Evolutionary conservation across 257 asterid genomes (phyloP).

Genomic region (Fraxinus quadrangulata): DNA sequence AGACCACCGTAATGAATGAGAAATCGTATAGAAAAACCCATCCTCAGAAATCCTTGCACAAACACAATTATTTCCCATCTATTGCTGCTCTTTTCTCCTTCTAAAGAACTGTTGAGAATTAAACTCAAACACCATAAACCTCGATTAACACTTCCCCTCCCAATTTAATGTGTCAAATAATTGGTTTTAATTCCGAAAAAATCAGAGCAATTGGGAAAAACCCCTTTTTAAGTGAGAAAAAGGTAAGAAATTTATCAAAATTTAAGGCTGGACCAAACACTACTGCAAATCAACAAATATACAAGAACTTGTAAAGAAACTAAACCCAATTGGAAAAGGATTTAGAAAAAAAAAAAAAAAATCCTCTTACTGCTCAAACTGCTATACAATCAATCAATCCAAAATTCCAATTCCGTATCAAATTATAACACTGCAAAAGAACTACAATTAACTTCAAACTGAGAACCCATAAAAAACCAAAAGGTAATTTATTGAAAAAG

Average conservation of each 20-base stretch:
- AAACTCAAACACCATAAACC: background rate
- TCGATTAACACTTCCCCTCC: slow-evolving; percentile 1
- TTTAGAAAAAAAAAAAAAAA: background rate
- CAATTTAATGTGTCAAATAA: background rate
- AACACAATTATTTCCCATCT: slow-evolving; percentile 45
- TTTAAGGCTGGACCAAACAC: too few species aligned
- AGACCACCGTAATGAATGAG: slow-evolving; percentile 27
- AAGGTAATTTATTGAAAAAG: background rate
- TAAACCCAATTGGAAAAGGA: background rate
- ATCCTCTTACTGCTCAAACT: background rate
- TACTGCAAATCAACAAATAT: background rate
- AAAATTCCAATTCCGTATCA: background rate
- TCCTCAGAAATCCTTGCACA: slow-evolving; percentile 26
- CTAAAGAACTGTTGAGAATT: too few species aligned
- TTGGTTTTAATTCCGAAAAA: background rate
- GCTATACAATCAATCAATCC: too few species aligned
- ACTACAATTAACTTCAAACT: too few species aligned
- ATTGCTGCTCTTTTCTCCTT: background rate
- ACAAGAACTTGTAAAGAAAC: background rate
- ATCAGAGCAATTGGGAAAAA: background rate
- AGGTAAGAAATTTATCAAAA: too few species aligned
- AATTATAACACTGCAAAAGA: too few species aligned
- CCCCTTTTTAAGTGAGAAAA: background rate
- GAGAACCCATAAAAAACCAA: background rate
- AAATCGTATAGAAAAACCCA: slow-evolving; percentile 25